Conservation (phyloP, 2,329 filamentous ascomycete genomes). For the Balansia obtecta region DNA sequence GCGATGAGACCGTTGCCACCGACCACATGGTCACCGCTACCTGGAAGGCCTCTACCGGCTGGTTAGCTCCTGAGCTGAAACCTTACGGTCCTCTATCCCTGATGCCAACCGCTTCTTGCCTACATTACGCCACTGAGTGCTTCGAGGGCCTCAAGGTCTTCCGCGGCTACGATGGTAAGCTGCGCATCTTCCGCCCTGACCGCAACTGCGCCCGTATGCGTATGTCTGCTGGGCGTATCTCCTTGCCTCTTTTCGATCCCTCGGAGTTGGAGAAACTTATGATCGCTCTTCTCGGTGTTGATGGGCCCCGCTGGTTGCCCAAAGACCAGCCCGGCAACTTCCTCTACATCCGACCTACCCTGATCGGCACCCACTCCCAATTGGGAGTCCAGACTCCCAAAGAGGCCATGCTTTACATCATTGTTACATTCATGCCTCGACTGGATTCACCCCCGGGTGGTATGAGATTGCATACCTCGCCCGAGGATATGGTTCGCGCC, state of each 20-base stretch:
- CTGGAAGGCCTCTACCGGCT: conserved; percentile 56
- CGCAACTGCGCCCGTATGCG: conserved; percentile 57
- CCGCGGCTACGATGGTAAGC: conserved; percentile 61
- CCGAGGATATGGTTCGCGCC: conserved; percentile 73
- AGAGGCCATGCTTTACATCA: conserved; percentile 82
- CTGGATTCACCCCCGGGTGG: conserved; percentile 40
- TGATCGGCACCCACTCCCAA: conserved; percentile 72
- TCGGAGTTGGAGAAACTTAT: conserved; percentile 64
- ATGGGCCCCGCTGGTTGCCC: conserved; percentile 71
- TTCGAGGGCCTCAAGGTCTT: conserved; percentile 80
- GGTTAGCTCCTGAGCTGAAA: conserved; percentile 60
- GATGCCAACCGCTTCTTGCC: conserved; percentile 66
- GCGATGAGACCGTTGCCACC: conserved; percentile 47
- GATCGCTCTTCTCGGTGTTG: conserved; percentile 55
- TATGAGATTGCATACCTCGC: conserved; percentile 65
- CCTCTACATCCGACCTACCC: conserved; percentile 75
- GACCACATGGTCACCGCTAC: conserved; percentile 78
- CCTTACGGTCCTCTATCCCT: conserved; percentile 68
- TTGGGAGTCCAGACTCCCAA: conserved; percentile 70
- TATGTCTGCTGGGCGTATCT: conserved; percentile 51
- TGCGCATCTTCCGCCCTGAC: conserved; percentile 67
- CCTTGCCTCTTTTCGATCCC: conserved; percentile 62
- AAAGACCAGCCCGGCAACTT: conserved; percentile 53
- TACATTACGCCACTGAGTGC: conserved; percentile 86
- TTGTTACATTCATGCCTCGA: conserved; percentile 50